Evolutionary conservation across 1,139 yeast genomes (phyloP).

Genomic region (Taiozyma sp.): DNA sequence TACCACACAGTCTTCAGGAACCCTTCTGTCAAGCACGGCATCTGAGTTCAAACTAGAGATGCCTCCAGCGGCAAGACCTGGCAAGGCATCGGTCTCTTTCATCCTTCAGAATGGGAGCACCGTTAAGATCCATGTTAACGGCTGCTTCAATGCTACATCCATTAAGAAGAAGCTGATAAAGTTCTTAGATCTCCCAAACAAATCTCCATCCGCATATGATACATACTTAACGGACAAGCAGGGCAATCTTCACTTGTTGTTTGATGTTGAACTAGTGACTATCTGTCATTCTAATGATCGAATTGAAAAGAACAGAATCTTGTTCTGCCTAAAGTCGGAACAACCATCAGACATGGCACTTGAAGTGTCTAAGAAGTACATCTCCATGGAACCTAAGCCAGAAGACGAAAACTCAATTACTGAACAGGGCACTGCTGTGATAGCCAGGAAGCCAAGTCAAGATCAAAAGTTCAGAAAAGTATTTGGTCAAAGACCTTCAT

Average conservation of each 20-base stretch:
- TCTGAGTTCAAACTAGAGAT: constrained; percentile 21
- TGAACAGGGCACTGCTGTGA: not conserved
- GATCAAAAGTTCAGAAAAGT: constrained; percentile 42
- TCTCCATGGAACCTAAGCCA: constrained; percentile 15
- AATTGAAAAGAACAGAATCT: constrained; percentile 64
- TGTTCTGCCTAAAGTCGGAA: constrained; percentile 60
- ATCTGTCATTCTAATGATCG: constrained; percentile 75
- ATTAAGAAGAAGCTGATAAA: constrained; percentile 68
- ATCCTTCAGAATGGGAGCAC: constrained; percentile 75
- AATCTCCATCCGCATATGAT: constrained; percentile 44
- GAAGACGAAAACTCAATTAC: constrained; percentile 1
- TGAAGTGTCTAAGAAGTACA: constrained; percentile 50
- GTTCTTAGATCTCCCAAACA: constrained; percentile 43
- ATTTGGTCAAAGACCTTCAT: constrained; percentile 90
- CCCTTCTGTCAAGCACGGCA: constrained; percentile 13
- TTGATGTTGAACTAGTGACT: constrained; percentile 77
- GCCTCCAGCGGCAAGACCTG: constrained; percentile 19
- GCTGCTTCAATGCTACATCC: constrained; percentile 76
- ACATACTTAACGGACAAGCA: constrained; percentile 40
- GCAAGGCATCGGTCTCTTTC: constrained; percentile 35
- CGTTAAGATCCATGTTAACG: constrained; percentile 66
- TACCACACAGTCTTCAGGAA: constrained; percentile 21
- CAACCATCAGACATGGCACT: constrained; percentile 63
- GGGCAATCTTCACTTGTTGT: constrained; percentile 47
- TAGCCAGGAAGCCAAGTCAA: constrained; percentile 4